Conservation (phyloP, 1,139 yeast genomes). For the Yamadazyma dendronema region DNA sequence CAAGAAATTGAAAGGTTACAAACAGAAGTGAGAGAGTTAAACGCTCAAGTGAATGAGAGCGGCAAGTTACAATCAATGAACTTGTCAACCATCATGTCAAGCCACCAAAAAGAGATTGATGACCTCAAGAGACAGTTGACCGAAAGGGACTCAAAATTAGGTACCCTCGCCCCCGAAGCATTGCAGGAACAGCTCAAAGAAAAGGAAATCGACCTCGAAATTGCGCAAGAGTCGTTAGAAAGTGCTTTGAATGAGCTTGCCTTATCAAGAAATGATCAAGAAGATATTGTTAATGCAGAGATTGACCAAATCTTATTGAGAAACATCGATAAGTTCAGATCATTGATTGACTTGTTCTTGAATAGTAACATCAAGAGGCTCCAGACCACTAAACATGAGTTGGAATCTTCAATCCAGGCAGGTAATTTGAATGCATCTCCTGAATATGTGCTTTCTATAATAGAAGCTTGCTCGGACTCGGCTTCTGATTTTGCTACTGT, state of each 20-base stretch:
- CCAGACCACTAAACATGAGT: conserved; percentile 71
- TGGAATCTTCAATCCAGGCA: conserved; percentile 79
- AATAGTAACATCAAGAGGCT: conserved; percentile 68
- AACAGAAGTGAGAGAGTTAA: conserved; percentile 63
- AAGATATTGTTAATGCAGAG: conserved; percentile 56
- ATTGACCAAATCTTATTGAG: conserved; percentile 53
- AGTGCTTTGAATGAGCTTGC: conserved; percentile 64
- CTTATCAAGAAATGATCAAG: conserved; percentile 53
- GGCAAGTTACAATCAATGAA: conserved; percentile 71
- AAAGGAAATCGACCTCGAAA: conserved; percentile 77
- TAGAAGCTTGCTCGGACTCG: conserved; percentile 68
- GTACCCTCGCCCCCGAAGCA: conserved; percentile 22
- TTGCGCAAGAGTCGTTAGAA: conserved; percentile 77
- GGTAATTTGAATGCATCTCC: conserved; percentile 82
- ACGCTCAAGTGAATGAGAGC: conserved; percentile 57
- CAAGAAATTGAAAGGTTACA: conserved; percentile 67
- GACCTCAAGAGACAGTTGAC: conserved; percentile 39
- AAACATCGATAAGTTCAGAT: conserved; percentile 50
- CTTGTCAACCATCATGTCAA: conserved; percentile 57
- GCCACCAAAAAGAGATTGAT: conserved; percentile 58
- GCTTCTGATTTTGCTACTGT: conserved; percentile 82
- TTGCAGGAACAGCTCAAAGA: conserved; percentile 55
- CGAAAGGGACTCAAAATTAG: conserved; percentile 24
- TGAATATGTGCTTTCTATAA: conserved; percentile 62
- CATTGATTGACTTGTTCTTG: conserved; percentile 71